Conservation (phyloP, 1,284 basidiomycete species). For the Ganoderma resinaceum region DNA sequence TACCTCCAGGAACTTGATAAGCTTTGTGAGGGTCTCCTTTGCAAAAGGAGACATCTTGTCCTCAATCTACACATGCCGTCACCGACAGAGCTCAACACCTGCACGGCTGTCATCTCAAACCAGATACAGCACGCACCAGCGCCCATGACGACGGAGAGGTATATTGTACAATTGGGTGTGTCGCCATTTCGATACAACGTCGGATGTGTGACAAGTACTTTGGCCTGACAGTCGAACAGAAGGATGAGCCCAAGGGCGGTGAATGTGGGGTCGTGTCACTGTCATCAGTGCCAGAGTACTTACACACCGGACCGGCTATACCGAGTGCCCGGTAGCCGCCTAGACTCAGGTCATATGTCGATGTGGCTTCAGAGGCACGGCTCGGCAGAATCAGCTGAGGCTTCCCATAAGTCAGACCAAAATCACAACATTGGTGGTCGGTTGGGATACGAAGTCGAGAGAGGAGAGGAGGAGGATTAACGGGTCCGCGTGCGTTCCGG, state of each 20-base stretch:
- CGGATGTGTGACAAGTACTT: not conserved
- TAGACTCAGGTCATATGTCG: not conserved
- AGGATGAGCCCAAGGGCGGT: not conserved
- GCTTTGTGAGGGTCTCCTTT: conserved; percentile 84
- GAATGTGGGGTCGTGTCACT: too few relatives aligned
- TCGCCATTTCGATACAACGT: conserved; percentile 47
- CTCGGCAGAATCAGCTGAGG: not conserved
- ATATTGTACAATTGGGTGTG: conserved; percentile 74
- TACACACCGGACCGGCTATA: conserved; percentile 1
- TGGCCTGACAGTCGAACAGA: not conserved
- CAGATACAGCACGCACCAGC: conserved; percentile 54
- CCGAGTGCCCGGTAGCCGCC: conserved; percentile 1
- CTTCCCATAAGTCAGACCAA: not conserved
- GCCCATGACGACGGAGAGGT: conserved; percentile 86
- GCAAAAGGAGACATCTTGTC: conserved; percentile 91
- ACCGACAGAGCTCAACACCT: not conserved
- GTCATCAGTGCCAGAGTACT: not conserved
- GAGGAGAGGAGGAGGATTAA: not conserved
- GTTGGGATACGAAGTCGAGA: not conserved
- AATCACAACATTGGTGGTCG: not conserved
- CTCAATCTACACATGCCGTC: conserved; percentile 65
- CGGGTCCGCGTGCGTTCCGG: not conserved
- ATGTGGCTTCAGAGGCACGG: not conserved
- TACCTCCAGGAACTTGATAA: conserved; percentile 88
- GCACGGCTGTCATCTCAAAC: not conserved